Percentiles rank a stretch among this genome's conserved stretches.
Evolutionary conservation across 2,329 filamentous ascomycete genomes (phyloP).

Genomic region (Trichoderma arundinaceum): DNA sequence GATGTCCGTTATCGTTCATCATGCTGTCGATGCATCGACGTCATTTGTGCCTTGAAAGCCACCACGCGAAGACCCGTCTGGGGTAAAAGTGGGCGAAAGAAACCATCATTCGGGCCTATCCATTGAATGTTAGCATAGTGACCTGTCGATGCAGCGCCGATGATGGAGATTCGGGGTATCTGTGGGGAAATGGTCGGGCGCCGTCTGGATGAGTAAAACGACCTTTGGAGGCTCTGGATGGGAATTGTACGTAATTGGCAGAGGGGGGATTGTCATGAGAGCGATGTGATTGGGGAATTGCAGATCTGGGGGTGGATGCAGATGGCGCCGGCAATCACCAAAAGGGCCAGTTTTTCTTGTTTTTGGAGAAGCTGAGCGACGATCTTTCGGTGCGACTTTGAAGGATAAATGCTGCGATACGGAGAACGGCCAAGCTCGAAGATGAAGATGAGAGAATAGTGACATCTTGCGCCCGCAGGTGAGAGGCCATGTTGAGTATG

Average conservation of each 20-base stretch:
- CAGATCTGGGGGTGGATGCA: neutral
- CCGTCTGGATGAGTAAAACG: neutral
- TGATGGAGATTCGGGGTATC: neutral
- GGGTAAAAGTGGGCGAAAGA: slow-evolving; percentile 5
- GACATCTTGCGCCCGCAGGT: neutral
- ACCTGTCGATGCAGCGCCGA: neutral
- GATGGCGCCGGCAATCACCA: neutral
- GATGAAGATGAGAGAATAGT: neutral
- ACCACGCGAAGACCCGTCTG: neutral
- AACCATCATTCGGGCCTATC: neutral
- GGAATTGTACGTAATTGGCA: slow-evolving; percentile 2
- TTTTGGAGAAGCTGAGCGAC: slow-evolving; percentile 4
- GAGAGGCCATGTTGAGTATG: neutral
- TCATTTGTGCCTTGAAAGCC: neutral
- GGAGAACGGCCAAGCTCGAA: neutral
- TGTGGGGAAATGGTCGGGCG: neutral
- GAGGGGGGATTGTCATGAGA: neutral
- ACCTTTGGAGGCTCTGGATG: neutral
- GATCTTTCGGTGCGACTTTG: slow-evolving; percentile 1
- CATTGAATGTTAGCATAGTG: neutral
- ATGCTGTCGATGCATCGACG: neutral
- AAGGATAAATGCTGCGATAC: neutral
- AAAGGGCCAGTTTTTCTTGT: neutral
- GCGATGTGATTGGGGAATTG: neutral
- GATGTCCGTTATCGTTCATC: neutral